Base-by-base conservation (phyloP, 176 grass and related monocot genomes). In the Rhipidocladum racemiflorum region DNA sequence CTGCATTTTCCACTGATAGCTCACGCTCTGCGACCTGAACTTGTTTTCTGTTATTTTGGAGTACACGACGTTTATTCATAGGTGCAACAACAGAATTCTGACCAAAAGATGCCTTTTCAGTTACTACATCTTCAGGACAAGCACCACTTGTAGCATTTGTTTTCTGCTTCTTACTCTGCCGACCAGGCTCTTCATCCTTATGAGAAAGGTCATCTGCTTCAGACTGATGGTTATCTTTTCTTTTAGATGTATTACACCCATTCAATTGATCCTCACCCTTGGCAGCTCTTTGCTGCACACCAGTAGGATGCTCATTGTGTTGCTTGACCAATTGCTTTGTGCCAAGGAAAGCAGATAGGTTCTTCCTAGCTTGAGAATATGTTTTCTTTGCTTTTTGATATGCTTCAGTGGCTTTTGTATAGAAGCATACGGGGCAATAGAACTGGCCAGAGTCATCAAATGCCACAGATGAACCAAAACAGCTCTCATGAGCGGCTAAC, bases 341-440 rank as follows among this genome's bases (percentile, higher is more conserved):
- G 68, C 72, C 82, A 44, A 88, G 39, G 72, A 78, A 91, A 76
- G 65, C 43, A 57, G 72, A 23, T 53, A 74, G 59, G 24, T 75
- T 80, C 28, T 76, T 54, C 54, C 44, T 80, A 63, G 89, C 75
- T 87, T 91, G 61, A 34, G 0, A 30, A 80, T 75, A 87, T 69
- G 66, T 62, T 82, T 55, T 35, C 78, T 27, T 88, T 24, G 65
- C 78, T 21, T 88, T 85, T 65, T 72, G 20, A 91, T 82, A 91
- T 69, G 72, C 65, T 72, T 72, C 73, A 46, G 28, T 28, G 57
- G 82, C 85, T 82, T 63, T 85, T 18, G 39, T 68, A 78, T 68
- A 88, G 40, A 62, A 88, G 60, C 89, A 91, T 70, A 88, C 15
- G 0, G 85, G 89, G 51, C 85, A 91, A 61, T 85, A 85, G 44